Percentiles rank a stretch among this genome's conserved stretches.
Conservation (phyloP, 192 early-diverging fungal genomes). For the Neocallimastix lanati region DNA sequence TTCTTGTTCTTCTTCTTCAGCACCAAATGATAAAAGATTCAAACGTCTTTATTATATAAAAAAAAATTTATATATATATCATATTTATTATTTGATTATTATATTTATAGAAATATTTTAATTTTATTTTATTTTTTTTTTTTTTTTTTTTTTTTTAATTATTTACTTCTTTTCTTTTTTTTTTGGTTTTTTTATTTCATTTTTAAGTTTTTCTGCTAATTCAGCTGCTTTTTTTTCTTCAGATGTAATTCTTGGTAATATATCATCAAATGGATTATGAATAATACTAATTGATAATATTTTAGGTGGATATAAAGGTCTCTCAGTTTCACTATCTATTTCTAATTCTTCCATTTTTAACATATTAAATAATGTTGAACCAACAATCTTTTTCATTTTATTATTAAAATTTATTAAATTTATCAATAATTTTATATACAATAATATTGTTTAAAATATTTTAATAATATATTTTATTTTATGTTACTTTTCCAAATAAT, state of each 20-base stretch:
- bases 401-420: too few species aligned
- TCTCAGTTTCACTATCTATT: constrained; percentile 48
- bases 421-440: too few species aligned
- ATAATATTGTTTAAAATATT: too few species aligned
- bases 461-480: too few species aligned
- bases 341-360: constrained; percentile 71
- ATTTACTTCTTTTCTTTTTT: constrained; percentile 37
- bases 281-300: constrained; percentile 48
- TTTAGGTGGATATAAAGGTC: constrained; percentile 54
- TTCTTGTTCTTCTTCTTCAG: constrained; percentile 49
- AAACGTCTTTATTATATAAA: constrained; percentile 44
- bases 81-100: too few species aligned
- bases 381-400: constrained; percentile 66
- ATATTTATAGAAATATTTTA: too few species aligned
- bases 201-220: constrained; percentile 9
- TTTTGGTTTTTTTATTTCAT: constrained; percentile 17
- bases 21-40: constrained; percentile 74
- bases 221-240: constrained; percentile 8
- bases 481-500: constrained; percentile 68
- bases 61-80: too few species aligned
- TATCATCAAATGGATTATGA: constrained; percentile 82
- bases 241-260: constrained; percentile 43
- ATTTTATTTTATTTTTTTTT: too few species aligned
- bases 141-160: too few species aligned
- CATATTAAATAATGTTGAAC: constrained; percentile 78